Conservation (phyloP, 2,329 filamentous ascomycete genomes). For the Cercospora sojina region DNA sequence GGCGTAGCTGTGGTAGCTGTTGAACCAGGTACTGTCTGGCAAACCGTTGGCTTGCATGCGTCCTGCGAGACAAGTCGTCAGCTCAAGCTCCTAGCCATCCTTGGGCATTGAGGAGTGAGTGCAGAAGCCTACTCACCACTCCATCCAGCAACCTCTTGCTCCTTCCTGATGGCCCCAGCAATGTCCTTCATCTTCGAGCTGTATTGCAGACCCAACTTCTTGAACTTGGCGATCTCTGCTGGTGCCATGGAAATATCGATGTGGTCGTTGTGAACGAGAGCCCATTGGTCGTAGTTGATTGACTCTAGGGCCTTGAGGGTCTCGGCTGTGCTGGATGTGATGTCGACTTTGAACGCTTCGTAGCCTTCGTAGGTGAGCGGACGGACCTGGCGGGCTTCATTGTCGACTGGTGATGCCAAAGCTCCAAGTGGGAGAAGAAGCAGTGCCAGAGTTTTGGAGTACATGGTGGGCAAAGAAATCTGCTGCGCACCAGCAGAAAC, state of each 20-base stretch:
- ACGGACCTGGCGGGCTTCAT: background rate
- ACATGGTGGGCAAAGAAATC: background rate
- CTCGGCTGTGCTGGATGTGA: background rate
- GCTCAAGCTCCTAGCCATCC: background rate
- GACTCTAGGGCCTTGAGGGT: constrained; percentile 37
- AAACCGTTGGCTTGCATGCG: constrained; percentile 37
- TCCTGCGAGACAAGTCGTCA: background rate
- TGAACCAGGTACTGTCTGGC: constrained; percentile 51
- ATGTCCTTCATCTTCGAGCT: constrained; percentile 47
- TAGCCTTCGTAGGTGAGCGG: constrained; percentile 42
- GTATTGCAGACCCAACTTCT: constrained; percentile 40
- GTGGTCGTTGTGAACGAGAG: constrained; percentile 36
- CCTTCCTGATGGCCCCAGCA: constrained; percentile 38
- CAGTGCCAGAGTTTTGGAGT: background rate
- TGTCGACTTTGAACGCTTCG: constrained; percentile 37
- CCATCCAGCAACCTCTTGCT: background rate
- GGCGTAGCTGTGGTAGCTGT: constrained; percentile 54
- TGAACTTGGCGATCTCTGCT: constrained; percentile 28
- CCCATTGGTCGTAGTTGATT: constrained; percentile 34
- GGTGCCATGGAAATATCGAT: constrained; percentile 14
- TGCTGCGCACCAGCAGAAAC: background rate
- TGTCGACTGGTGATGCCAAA: background rate
- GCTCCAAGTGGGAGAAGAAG: background rate
- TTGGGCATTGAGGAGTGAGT: background rate
- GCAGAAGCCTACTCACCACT: background rate